Conservation (phyloP, 208 protist genomes). For the Hexamita inflata region DNA sequence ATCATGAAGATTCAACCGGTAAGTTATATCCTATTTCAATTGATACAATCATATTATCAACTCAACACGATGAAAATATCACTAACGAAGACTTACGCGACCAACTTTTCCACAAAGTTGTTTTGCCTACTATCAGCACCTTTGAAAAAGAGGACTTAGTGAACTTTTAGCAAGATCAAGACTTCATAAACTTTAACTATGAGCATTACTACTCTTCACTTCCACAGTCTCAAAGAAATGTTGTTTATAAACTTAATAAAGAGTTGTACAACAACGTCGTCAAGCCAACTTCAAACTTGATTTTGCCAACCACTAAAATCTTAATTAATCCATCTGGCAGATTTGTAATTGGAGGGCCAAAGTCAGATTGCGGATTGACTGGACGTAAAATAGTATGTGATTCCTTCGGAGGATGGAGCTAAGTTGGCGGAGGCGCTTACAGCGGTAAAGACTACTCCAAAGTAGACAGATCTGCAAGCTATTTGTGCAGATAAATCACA, state of each 20-base stretch:
- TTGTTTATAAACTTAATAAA: too few species aligned
- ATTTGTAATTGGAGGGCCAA: slow-evolving; percentile 96
- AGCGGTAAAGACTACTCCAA: slow-evolving; percentile 98
- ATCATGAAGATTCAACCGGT: slow-evolving; percentile 67
- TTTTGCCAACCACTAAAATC: slow-evolving; percentile 63
- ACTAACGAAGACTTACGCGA: slow-evolving; percentile 70
- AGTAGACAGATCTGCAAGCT: slow-evolving; percentile 95
- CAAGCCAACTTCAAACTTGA: too few species aligned
- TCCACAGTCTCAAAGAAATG: too few species aligned
- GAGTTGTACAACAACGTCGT: neutral
- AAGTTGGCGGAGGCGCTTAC: slow-evolving; percentile 96
- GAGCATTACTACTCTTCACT: neutral
- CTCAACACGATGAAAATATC: slow-evolving; percentile 82
- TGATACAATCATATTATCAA: slow-evolving; percentile 92
- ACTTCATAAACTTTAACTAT: neutral
- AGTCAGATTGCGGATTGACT: slow-evolving; percentile 94
- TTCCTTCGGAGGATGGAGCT: slow-evolving; percentile 97
- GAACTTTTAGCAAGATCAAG: too few species aligned
- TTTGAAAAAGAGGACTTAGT: neutral
- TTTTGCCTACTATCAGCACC: slow-evolving; percentile 10
- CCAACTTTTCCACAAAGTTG: slow-evolving; percentile 33
- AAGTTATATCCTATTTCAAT: slow-evolving; percentile 72
- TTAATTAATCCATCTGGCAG: slow-evolving; percentile 92
- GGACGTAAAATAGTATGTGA: slow-evolving; percentile 99
- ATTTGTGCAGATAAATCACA: slow-evolving; percentile 93